Evolutionary conservation across 345 rosid genomes (phyloP).

Genomic region (Turritis glabra): DNA sequence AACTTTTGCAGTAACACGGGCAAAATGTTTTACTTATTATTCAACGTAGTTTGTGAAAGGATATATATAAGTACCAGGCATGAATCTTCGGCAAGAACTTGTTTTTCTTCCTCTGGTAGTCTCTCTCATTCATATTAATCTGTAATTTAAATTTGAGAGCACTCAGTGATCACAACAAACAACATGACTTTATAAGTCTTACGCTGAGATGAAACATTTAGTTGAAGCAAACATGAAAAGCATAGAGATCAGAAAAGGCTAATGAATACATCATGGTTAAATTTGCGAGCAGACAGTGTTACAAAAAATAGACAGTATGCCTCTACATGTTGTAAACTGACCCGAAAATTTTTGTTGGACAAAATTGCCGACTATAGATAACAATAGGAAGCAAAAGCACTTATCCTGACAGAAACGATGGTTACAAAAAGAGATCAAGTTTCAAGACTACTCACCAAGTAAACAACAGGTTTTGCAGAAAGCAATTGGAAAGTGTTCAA

Average conservation of each 20-base stretch:
- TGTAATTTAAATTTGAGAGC: conserved; percentile 37
- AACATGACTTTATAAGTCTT: not conserved
- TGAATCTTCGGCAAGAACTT: conserved; percentile 97
- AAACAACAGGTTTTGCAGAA: conserved; percentile 95
- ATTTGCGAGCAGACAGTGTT: not conserved
- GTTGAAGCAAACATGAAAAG: not conserved
- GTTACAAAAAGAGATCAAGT: not conserved
- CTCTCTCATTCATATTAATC: conserved; percentile 96
- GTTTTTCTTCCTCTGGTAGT: conserved; percentile 97
- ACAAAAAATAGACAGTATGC: not conserved
- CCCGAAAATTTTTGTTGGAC: not conserved
- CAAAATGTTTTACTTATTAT: not conserved
- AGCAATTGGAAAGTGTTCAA: conserved; percentile 93
- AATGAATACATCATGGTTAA: not conserved
- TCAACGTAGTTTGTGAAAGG: conserved; percentile 11
- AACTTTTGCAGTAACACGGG: not conserved
- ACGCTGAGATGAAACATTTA: not conserved
- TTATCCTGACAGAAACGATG: not conserved
- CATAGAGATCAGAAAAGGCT: conserved; percentile 4
- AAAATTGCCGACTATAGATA: not conserved
- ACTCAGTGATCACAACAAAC: conserved; percentile 9
- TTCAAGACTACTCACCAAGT: conserved; percentile 59
- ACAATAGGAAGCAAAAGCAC: conserved; percentile 21
- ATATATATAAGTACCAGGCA: conserved; percentile 67
- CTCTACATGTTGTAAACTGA: not conserved